Percentiles rank a stretch among this genome's conserved stretches.
These are phyloP conservation scores for Xylariaceae sp. DNA, from an alignment of 2,329 filamentous ascomycete genomes.

Conservation along the genomic window DNA sequence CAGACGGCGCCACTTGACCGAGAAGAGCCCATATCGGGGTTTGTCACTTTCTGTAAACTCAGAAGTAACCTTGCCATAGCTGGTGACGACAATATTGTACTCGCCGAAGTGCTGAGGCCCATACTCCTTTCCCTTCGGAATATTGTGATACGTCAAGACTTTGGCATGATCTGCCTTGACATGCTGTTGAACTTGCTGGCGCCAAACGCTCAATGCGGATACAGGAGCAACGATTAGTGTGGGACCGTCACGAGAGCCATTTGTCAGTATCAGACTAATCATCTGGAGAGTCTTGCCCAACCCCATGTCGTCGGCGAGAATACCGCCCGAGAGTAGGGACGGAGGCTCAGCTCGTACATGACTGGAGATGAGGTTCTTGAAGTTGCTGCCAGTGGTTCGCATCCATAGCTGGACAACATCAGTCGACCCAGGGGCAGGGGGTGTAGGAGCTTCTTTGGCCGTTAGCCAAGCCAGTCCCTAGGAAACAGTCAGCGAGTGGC, in stretches of 20 bases:
- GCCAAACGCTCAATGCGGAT: constrained; percentile 88
- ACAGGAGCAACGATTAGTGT: constrained; percentile 79
- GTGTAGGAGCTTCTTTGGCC: constrained; percentile 62
- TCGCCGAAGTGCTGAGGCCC: constrained; percentile 43
- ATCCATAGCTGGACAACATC: constrained; percentile 75
- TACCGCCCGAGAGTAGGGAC: constrained; percentile 66
- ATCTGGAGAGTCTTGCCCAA: constrained; percentile 83
- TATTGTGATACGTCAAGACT: constrained; percentile 38
- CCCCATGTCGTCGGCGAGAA: constrained; percentile 89
- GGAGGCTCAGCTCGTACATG: constrained; percentile 54
- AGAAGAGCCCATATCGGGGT: constrained; percentile 30
- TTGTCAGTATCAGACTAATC: constrained; percentile 65
- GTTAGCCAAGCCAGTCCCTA: constrained; percentile 78
- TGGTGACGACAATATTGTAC: constrained; percentile 75
- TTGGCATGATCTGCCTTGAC: constrained; percentile 47
- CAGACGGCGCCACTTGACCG: constrained; percentile 65
- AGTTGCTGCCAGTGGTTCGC: constrained; percentile 37
- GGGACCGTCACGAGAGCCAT: constrained; percentile 42
- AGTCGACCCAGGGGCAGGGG: constrained; percentile 50
- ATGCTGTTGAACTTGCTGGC: constrained; percentile 67
- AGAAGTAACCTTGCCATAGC: constrained; percentile 66
- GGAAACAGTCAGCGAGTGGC: constrained; percentile 11
- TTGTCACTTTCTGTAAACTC: constrained; percentile 50
- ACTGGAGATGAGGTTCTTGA: constrained; percentile 64
- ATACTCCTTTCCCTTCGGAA: constrained; percentile 19